A percentile compares a stretch with the other conserved stretches of the same genome.
Conservation (phyloP, 768 basidiomycete genomes). For the Glaciozyma antarctica region DNA sequence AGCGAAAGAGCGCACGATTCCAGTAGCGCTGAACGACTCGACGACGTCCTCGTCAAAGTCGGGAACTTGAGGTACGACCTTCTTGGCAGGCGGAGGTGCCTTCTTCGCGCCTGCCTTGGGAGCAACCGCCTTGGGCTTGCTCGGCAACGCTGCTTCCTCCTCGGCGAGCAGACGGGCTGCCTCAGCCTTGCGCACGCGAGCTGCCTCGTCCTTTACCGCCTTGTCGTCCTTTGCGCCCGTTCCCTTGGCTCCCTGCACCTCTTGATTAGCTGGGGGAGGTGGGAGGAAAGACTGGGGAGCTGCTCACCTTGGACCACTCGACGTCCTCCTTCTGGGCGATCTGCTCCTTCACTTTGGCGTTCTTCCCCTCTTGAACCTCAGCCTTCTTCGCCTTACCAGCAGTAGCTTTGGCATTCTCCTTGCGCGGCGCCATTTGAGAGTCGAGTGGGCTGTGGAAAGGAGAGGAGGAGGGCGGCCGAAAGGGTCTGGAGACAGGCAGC, state of each 20-base stretch:
- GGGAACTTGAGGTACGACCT: constrained; percentile 32
- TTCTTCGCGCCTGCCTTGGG: constrained; percentile 37
- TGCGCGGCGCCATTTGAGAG: not conserved
- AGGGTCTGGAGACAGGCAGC: too few species aligned
- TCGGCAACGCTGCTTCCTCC: constrained; percentile 32
- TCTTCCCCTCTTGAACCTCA: not conserved
- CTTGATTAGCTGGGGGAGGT: too few species aligned
- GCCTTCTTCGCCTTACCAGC: constrained; percentile 6
- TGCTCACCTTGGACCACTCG: constrained; percentile 24
- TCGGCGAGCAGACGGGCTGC: constrained; percentile 31
- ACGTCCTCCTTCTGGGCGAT: constrained; percentile 21
- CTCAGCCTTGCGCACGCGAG: constrained; percentile 3
- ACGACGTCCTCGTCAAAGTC: constrained; percentile 27
- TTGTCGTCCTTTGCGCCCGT: constrained; percentile 27
- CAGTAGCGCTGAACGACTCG: constrained; percentile 20
- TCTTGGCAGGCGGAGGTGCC: constrained; percentile 33
- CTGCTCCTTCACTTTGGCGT: constrained; percentile 4
- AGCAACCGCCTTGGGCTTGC: constrained; percentile 18
- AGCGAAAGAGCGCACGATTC: constrained; percentile 12
- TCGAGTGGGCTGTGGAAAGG: too few species aligned
- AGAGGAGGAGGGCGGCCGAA: too few species aligned
- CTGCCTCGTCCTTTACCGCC: constrained; percentile 18
- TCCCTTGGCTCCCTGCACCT: constrained; percentile 25
- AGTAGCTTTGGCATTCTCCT: constrained; percentile 11
- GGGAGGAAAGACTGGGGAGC: too few species aligned